These are phyloP conservation scores for Epicoccum sorghinum DNA, from an alignment of 2,329 filamentous ascomycete species.

Conservation along the genomic window DNA sequence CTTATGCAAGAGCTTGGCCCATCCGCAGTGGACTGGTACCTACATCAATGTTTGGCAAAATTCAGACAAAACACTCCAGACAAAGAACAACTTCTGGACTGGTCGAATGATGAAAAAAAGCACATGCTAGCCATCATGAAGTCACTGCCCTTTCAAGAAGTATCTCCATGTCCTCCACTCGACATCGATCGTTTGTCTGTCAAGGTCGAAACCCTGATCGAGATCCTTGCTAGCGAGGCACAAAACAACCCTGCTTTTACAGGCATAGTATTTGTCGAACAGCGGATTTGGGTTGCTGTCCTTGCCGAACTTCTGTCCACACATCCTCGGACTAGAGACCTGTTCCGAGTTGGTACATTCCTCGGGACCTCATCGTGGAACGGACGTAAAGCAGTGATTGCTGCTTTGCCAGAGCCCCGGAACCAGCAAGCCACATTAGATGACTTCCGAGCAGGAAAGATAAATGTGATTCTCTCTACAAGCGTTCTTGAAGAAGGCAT, in stretches of 20 bases:
- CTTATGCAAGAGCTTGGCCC: conserved; percentile 49
- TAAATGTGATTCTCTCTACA: conserved; percentile 64
- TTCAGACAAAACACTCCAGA: conserved; percentile 25
- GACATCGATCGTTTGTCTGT: conserved; percentile 33
- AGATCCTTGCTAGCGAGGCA: conserved; percentile 46
- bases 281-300: conserved; percentile 52
- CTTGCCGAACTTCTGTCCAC: conserved; percentile 47
- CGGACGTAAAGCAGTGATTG: conserved; percentile 54
- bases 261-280: conserved; percentile 56
- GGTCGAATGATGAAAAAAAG: conserved; percentile 42
- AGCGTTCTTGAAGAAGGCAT: conserved; percentile 67
- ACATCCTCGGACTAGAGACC: conserved; percentile 38
- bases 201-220: conserved; percentile 46
- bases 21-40: conserved; percentile 48
- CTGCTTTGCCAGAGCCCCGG: conserved; percentile 55
- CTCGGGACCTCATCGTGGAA: conserved; percentile 57
- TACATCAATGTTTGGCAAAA: conserved; percentile 44
- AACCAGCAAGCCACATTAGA: conserved; percentile 59
- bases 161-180: conserved; percentile 3
- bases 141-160: conserved; percentile 15
- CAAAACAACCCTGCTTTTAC: conserved; percentile 37
- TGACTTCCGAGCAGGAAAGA: conserved; percentile 59
- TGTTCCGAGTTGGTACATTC: conserved; percentile 56
- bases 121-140: conserved; percentile 38
- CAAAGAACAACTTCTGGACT: conserved; percentile 38